These are phyloP conservation scores for Paraglomus occultum DNA, from an alignment of 192 early-diverging fungal species.

Conservation along the genomic window DNA sequence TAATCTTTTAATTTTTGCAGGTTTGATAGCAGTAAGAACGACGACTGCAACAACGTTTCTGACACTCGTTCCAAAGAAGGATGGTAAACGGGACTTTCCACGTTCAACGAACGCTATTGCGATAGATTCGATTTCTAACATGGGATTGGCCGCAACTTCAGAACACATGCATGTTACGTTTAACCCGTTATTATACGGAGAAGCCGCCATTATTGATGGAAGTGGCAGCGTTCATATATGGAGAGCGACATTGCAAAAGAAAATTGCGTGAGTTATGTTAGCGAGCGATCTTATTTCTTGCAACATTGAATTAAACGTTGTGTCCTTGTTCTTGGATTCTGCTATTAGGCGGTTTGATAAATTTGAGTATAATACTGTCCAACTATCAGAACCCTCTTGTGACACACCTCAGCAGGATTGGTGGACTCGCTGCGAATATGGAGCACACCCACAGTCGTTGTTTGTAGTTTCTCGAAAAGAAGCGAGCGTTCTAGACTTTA, in stretches of 20 bases:
- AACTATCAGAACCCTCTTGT: neutral
- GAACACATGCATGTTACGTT: constrained; percentile 25
- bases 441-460: constrained; percentile 24
- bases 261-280: neutral
- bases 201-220: constrained; percentile 24
- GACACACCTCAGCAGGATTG: neutral
- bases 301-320: neutral
- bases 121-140: neutral
- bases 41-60: constrained; percentile 18
- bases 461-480: constrained; percentile 9
- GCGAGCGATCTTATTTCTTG: neutral
- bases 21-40: constrained; percentile 19
- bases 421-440: constrained; percentile 16
- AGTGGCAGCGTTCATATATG: constrained; percentile 23
- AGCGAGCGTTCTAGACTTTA: constrained; percentile 19
- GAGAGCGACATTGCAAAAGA: constrained; percentile 1
- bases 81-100: neutral
- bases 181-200: constrained; percentile 26
- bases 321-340: neutral
- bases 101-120: neutral
- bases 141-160: neutral
- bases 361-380: neutral
- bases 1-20: constrained; percentile 1
- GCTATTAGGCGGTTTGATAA: neutral
- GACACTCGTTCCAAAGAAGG: neutral